Percentiles rank a stretch among this genome's conserved stretches.
phyloP scores from a whole-genome alignment of 2,329 filamentous ascomycete species.

The Stachybotrys chlorohalonatus region DNA sequence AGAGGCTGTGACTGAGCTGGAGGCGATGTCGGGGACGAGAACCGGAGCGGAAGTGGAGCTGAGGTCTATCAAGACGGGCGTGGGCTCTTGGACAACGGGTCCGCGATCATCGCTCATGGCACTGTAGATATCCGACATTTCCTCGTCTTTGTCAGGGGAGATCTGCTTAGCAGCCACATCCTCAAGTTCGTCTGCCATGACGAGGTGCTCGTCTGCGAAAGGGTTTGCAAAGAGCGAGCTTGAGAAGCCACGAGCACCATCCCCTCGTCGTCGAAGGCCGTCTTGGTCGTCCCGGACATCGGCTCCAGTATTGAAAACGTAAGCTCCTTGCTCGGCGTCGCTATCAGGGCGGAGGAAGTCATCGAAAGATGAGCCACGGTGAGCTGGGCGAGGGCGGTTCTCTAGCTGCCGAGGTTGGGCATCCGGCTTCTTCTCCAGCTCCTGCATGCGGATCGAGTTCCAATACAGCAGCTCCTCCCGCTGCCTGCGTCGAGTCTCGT shows the following conservation, averaged over 20 bases:
- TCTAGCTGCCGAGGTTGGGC: constrained; percentile 8
- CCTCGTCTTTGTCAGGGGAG: constrained; percentile 36
- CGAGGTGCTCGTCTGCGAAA: constrained; percentile 48
- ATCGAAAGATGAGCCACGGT: constrained; percentile 42
- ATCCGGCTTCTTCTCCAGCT: constrained; percentile 23
- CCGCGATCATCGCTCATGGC: constrained; percentile 34
- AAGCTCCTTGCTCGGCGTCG: constrained; percentile 43
- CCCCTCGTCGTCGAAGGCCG: constrained; percentile 39
- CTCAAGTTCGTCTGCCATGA: constrained; percentile 37
- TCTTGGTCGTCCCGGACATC: constrained; percentile 30
- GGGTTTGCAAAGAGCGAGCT: constrained; percentile 45
- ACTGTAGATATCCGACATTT: constrained; percentile 47
- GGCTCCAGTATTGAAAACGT: constrained; percentile 48
- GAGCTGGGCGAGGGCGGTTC: constrained; percentile 3
- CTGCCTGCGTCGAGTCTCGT: constrained; percentile 50
- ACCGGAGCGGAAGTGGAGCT: constrained; percentile 11
- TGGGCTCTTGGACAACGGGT: constrained; percentile 13
- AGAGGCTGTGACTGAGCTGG: neutral
- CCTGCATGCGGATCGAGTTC: constrained; percentile 47
- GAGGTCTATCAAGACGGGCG: constrained; percentile 24
- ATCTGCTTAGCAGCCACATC: constrained; percentile 29
- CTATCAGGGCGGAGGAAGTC: constrained; percentile 47
- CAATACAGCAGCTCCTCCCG: constrained; percentile 58
- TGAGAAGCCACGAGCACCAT: constrained; percentile 35
- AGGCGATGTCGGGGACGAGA: constrained; percentile 6